Base-by-base conservation (phyloP, 257 asterid genomes). In the Salvia rosmarinus region DNA sequence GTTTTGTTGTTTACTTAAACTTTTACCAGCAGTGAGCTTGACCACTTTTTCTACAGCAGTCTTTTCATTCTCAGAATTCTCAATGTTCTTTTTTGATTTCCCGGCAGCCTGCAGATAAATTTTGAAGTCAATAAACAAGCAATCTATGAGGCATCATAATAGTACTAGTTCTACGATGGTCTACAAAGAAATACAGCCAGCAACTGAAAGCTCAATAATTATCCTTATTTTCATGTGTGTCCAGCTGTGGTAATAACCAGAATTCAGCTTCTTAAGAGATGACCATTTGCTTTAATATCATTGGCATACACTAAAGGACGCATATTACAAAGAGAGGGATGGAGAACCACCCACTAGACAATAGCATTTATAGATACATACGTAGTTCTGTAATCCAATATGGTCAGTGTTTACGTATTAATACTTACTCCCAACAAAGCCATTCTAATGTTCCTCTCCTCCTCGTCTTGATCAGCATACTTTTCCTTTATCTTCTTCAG, bases 381-480 rank as follows among this genome's bases (percentile, higher is more conserved):
- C 16, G 40, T 51, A 59, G 60, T 66, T 62, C 42, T 35, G 46
- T 47, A 68, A 42, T 59, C 35, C 46, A 25, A 51, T 54, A 66
- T 44, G 73, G 35, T 49, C 10, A 51, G 59, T 16, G n/a, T 68
- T 60, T 5, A 67, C 1, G 0, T 43, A 60, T 64, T 42, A 75
- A 69, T 73, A 85, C 93, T 81, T 85, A 94, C 98, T 39, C 88
- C 96, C 79, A 95, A 81, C 64, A 91, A 84, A 64, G 96, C 85
- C 83, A 91, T 95, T 72, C 96, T 86, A 71, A 95, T 89, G 77
- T 76, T 85, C 60, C 98, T 88, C 81, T 95, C 98, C 82, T 91
- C 96, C 79, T 91, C 99, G 80, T 95, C 99, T 81, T 95, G 99
- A 75, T 95, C 96, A 39, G 98, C 99, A 75, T 95, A 95, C 83